Conservation (phyloP, 345 rosid species). For the Citrus sinensis region DVS_A1.0 CM039164.1:1558501-1559000, state of each 20-base stretch:
- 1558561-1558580: conserved; percentile 55
- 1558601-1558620: neutral
- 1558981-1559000: conserved; percentile 41
- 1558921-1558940: conserved; percentile 38
- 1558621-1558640: neutral
- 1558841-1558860: conserved; percentile 65
- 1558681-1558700: conserved; percentile 51
- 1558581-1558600: conserved; percentile 28
- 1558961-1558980: conserved; percentile 50
- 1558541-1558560: conserved; percentile 58
- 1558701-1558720: conserved; percentile 30
- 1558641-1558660: conserved; percentile 31
- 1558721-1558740: conserved; percentile 14
- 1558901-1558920: conserved; percentile 62
- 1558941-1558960: conserved; percentile 61
- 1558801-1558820: conserved; percentile 48
- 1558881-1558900: conserved; percentile 55
- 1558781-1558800: conserved; percentile 51
- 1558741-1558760: conserved; percentile 30
- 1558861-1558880: conserved; percentile 48
- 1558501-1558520: conserved; percentile 29
- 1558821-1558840: conserved; percentile 65
- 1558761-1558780: conserved; percentile 65
- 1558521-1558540: conserved; percentile 54
- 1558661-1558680: conserved; percentile 34